Percentiles rank a stretch among this genome's conserved stretches.
These are phyloP conservation scores for Aspergillus thermomutatus DNA, from an alignment of 2,329 filamentous ascomycete species.

Conservation along the genomic window DNA sequence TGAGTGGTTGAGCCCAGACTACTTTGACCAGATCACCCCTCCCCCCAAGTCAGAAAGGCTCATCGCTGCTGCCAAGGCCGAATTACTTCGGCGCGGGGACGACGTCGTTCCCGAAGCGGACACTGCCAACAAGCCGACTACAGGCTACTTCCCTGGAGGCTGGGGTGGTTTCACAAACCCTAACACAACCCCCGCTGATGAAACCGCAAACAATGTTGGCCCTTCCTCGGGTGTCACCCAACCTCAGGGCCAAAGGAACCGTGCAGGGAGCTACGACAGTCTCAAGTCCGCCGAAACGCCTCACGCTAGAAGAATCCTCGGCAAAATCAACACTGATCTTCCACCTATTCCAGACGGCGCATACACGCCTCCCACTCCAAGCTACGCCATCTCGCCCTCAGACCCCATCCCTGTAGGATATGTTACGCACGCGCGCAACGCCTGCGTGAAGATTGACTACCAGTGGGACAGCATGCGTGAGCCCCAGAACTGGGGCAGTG, in stretches of 20 bases:
- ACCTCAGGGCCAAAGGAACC: constrained; percentile 38
- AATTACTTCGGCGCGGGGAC: constrained; percentile 74
- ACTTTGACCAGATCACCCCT: constrained; percentile 88
- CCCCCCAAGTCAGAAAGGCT: constrained; percentile 84
- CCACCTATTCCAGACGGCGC: constrained; percentile 33
- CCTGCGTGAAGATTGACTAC: constrained; percentile 82
- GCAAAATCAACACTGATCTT: constrained; percentile 32
- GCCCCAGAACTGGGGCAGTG: constrained; percentile 78
- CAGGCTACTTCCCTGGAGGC: constrained; percentile 53
- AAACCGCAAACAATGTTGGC: constrained; percentile 12
- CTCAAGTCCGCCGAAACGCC: constrained; percentile 22
- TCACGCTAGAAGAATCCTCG: constrained; percentile 20
- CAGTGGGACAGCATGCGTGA: constrained; percentile 90
- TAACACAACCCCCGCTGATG: constrained; percentile 22
- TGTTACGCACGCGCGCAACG: constrained; percentile 83
- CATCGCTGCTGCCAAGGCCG: constrained; percentile 83
- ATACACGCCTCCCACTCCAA: constrained; percentile 74
- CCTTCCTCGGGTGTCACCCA: neutral
- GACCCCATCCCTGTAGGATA: constrained; percentile 84
- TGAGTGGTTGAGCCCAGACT: constrained; percentile 91
- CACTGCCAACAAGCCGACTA: constrained; percentile 32
- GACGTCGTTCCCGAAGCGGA: constrained; percentile 45
- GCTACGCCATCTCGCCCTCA: constrained; percentile 76
- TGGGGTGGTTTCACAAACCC: constrained; percentile 48
- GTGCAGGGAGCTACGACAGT: constrained; percentile 47